Evolutionary conservation across 345 rosid genomes (phyloP).

Genomic region (Rhodamnia rubescens): DNA sequence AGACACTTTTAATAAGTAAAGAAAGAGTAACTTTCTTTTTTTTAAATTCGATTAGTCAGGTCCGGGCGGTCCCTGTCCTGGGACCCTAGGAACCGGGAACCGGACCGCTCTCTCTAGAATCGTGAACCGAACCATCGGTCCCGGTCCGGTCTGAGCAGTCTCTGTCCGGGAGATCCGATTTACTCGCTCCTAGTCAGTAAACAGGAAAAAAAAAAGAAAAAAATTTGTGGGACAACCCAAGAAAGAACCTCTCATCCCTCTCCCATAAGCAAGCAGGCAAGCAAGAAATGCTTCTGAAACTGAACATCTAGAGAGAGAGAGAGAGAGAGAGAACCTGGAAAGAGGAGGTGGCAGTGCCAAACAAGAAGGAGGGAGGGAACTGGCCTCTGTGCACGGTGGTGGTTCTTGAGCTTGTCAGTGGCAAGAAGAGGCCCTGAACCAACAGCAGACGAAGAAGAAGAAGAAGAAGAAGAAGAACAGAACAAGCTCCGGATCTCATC

Average conservation of each 20-base stretch:
- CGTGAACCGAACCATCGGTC: no score
- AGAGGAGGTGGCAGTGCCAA: constrained; percentile 6
- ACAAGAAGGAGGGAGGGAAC: constrained; percentile 6
- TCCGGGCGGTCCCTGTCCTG: no score
- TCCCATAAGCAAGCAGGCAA: not conserved
- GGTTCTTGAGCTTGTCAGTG: not conserved
- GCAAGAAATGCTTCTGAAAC: not conserved
- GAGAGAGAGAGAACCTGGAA: not conserved
- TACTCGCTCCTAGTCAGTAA: no score
- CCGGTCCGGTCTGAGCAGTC: no score
- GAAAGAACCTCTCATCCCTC: not conserved
- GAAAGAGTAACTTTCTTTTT: no score
- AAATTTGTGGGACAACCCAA: not conserved
- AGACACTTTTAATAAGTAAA: no score
- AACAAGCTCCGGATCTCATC: not conserved
- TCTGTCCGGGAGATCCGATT: no score
- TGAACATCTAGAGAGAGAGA: not conserved
- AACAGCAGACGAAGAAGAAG: not conserved
- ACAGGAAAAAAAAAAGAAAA: no score
- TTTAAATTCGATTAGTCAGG: no score
- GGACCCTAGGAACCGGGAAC: no score
- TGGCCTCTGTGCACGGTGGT: not conserved
- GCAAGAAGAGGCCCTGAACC: not conserved
- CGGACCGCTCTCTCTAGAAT: no score
- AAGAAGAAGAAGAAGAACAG: not conserved